A percentile compares a stretch with the other conserved stretches of the same genome.
Evolutionary conservation across 2,329 filamentous ascomycete species (phyloP).

Genomic region (Clonostachys chloroleuca): DNA sequence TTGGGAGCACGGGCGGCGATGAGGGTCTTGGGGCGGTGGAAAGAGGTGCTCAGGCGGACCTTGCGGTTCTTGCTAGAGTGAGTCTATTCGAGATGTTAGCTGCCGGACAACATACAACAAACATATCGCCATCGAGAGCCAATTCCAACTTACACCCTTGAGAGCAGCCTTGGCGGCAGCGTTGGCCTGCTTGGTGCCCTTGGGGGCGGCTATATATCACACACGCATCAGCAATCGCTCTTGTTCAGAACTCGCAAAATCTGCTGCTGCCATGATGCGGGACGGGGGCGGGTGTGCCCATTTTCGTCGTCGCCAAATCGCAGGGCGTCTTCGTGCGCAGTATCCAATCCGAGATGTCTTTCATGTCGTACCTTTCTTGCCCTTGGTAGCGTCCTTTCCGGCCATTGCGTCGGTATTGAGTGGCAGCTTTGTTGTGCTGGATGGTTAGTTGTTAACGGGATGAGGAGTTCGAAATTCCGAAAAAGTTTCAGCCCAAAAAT

Average conservation of each 20-base stretch:
- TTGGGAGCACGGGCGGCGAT: constrained; percentile 85
- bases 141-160: constrained; percentile 74
- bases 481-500: too few species aligned
- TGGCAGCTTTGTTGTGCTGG: constrained; percentile 13
- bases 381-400: constrained; percentile 25
- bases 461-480: constrained; percentile 5
- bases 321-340: neutral
- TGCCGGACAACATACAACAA: neutral
- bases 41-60: constrained; percentile 87
- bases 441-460: constrained; percentile 11
- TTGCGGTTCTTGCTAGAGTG: constrained; percentile 81
- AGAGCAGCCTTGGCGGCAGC: constrained; percentile 94
- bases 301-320: neutral
- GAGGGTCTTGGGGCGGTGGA: constrained; percentile 97
- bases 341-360: too few species aligned
- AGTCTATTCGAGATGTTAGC: constrained; percentile 19
- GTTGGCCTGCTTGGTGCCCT: constrained; percentile 80
- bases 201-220: constrained; percentile 50
- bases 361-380: constrained; percentile 45
- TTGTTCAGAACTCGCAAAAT: constrained; percentile 69
- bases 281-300: constrained; percentile 4
- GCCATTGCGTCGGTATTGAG: constrained; percentile 21
- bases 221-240: constrained; percentile 69
- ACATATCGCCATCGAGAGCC: too few species aligned
- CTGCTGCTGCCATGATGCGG: constrained; percentile 65